phyloP scores from a whole-genome alignment of 164 flowering plant genomes.

The Annona cherimola region DNA sequence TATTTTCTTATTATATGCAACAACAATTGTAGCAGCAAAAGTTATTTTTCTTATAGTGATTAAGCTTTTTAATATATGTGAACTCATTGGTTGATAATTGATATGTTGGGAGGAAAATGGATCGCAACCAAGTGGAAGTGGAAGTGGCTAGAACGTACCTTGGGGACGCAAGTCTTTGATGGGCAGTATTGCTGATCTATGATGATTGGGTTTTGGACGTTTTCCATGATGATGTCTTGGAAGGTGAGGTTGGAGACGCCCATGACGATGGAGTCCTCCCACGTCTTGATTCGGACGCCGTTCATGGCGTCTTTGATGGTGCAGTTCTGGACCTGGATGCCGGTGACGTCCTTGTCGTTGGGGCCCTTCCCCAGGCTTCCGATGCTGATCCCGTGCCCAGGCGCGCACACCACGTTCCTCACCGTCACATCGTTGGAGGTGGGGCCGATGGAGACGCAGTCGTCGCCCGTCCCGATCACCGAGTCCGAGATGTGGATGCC shows the following conservation, averaged over 20 bases:
- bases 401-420: constrained; percentile 27
- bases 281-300: constrained; percentile 60
- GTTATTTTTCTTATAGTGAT: too few species aligned
- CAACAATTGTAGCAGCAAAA: too few species aligned
- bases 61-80: too few species aligned
- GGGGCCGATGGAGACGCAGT: constrained; percentile 40
- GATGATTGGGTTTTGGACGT: constrained; percentile 54
- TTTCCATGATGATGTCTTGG: constrained; percentile 36
- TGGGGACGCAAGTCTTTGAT: neutral
- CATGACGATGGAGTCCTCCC: constrained; percentile 20
- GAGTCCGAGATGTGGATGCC: constrained; percentile 5
- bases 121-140: too few species aligned
- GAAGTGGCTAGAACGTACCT: neutral
- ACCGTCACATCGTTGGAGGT: constrained; percentile 22
- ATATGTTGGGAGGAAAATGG: too few species aligned
- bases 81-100: too few species aligned
- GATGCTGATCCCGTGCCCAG: constrained; percentile 51
- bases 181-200: constrained; percentile 58
- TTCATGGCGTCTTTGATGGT: constrained; percentile 41
- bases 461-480: constrained; percentile 23
- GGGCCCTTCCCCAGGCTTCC: constrained; percentile 61
- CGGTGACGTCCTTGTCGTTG: constrained; percentile 37
- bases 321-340: constrained; percentile 33
- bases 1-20: too few species aligned
- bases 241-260: constrained; percentile 31